Conservation (phyloP, 2,329 filamentous ascomycete species). For the Aphanocladium album region DNA sequence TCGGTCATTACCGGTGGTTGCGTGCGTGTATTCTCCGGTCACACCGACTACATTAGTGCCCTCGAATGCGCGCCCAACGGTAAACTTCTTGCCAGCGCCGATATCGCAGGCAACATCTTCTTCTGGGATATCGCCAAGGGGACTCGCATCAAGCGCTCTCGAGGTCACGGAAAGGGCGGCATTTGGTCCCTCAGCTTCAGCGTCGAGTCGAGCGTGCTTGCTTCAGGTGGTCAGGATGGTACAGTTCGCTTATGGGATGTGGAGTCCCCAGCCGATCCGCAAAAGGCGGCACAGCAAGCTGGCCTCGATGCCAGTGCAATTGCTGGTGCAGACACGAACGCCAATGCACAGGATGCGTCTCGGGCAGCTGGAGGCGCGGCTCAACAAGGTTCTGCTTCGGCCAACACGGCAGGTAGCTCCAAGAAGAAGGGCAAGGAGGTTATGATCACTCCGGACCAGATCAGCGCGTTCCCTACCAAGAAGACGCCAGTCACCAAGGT, state of each 20-base stretch:
- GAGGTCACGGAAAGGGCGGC: slow-evolving; percentile 87
- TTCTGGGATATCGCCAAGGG: slow-evolving; percentile 93
- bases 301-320: slow-evolving; percentile 37
- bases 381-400: slow-evolving; percentile 23
- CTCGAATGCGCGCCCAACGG: slow-evolving; percentile 84
- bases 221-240: slow-evolving; percentile 85
- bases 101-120: slow-evolving; percentile 82
- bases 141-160: slow-evolving; percentile 81
- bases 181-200: slow-evolving; percentile 93
- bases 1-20: slow-evolving; percentile 80
- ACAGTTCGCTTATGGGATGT: slow-evolving; percentile 96
- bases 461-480: slow-evolving; percentile 92
- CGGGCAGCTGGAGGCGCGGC: slow-evolving; percentile 13
- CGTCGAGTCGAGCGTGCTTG: slow-evolving; percentile 83
- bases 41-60: slow-evolving; percentile 80
- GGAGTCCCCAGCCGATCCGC: slow-evolving; percentile 62
- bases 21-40: slow-evolving; percentile 87
- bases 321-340: slow-evolving; percentile 32
- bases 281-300: slow-evolving; percentile 47
- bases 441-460: slow-evolving; percentile 86
- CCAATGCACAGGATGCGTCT: slow-evolving; percentile 6
- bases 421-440: slow-evolving; percentile 88
- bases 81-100: slow-evolving; percentile 84
- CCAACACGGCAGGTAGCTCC: slow-evolving; percentile 27
- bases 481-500: slow-evolving; percentile 93